A percentile compares a stretch with the other conserved stretches of the same genome.
phyloP scores from a whole-genome alignment of 129 eudicot species.

The Sambucus nigra region DNA sequence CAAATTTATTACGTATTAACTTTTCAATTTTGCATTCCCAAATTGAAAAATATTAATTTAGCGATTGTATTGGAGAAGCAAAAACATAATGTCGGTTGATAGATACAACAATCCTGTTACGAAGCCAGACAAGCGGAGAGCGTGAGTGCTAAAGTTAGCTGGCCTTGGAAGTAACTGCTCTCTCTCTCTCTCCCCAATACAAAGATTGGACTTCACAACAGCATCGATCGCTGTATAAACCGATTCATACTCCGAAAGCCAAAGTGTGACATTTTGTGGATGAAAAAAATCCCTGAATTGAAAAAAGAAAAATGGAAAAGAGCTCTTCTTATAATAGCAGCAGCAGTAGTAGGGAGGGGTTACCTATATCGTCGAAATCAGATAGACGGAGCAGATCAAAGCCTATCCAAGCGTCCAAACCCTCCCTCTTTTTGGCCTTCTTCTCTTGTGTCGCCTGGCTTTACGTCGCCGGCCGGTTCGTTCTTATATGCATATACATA shows the following conservation, averaged over 20 bases:
- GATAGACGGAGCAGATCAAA: conserved; percentile 31
- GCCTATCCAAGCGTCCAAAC: conserved; percentile 12
- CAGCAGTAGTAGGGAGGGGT: conserved; percentile 32
- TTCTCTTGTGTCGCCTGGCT: conserved; percentile 82
- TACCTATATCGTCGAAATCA: conserved; percentile 21
- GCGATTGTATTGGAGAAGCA: too few relatives aligned
- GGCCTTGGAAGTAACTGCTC: too few relatives aligned
- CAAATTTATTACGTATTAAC: too few relatives aligned
- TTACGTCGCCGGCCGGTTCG: conserved; percentile 74
- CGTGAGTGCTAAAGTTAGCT: too few relatives aligned
- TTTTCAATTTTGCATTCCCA: too few relatives aligned
- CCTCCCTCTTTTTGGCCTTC: conserved; percentile 51
- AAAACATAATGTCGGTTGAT: too few relatives aligned
- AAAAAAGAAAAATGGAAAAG: conserved; percentile 17
- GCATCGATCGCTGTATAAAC: too few relatives aligned
- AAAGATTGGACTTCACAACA: not conserved
- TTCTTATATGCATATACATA: not conserved
- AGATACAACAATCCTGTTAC: too few relatives aligned
- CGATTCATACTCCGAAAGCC: not conserved
- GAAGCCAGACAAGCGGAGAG: too few relatives aligned
- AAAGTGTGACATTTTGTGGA: not conserved
- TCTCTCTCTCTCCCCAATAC: not conserved
- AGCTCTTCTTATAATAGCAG: conserved; percentile 27
- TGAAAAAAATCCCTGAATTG: too few relatives aligned
- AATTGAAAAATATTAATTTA: too few relatives aligned